Evolutionary conservation across 2,329 filamentous ascomycete species (phyloP), one percentile per base, ranked within the genome.

Genomic region (Alternaria novae-zelandiae): DNA sequence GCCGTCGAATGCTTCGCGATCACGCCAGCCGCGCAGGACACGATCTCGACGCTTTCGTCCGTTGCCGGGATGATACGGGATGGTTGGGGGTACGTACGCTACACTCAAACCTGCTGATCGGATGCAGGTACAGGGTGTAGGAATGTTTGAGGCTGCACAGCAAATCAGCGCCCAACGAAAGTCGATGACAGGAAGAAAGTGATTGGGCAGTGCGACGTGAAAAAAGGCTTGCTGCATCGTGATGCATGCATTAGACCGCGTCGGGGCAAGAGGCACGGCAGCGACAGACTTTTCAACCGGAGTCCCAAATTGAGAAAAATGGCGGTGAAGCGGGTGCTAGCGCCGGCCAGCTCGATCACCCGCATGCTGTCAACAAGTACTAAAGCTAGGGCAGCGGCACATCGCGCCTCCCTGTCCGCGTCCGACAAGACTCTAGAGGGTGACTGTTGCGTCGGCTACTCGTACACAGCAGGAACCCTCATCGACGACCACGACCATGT

Each of bases 401-500:
- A 50, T 57, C 64, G 64, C 64, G 63, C 56, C 61, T 54, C 57
- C 57, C 51, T 63, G 54, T 66, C 61, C 64, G 61, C 61, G 49
- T 66, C 64, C 57, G 64, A 66, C 54, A 66, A 66, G 61, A 57
- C 51, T 50, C 21, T 46, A 54, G 63, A 62, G 56, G 61, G 64
- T 64, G 64, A 70, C 59, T 63, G 50, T 62, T 63, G 59, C 60
- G 60, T 62, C 59, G 61, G 53, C 53, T 51, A 53, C 46, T 57
- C 62, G 62, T 57, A 60, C 64, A 54, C 55, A 58, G 65, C 62
- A 65, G 58, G 55, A 59, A 59, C 61, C 51, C 65, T 61, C 67
- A 63, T 59, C 68, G 62, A 65, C 63, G 55, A 69, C 68, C 59
- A 36, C 66, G 55, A 64, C 58, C 64, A 70, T 70, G 69, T 70